These are phyloP conservation scores for Metschnikowia cubensis DNA, from an alignment of 805 yeast genomes.

Conservation along the genomic window DNA sequence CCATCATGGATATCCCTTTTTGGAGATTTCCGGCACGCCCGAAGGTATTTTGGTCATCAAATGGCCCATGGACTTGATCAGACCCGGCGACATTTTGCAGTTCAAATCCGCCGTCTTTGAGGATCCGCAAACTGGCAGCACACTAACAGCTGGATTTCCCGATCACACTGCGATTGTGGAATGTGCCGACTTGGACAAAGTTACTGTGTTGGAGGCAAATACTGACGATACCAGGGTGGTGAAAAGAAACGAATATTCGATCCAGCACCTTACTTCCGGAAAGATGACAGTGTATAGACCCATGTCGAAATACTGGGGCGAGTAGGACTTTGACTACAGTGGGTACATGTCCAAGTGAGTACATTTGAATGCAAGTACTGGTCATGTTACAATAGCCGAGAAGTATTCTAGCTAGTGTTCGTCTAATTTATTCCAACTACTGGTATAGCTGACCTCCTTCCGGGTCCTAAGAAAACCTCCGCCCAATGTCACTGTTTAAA, in stretches of 20 bases:
- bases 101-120: constrained; percentile 40
- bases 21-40: constrained; percentile 25
- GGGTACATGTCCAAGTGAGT: too few relatives aligned
- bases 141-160: constrained; percentile 46
- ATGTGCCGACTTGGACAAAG: constrained; percentile 23
- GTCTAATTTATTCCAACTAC: too few relatives aligned
- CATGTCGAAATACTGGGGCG: constrained; percentile 42
- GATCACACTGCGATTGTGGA: constrained; percentile 47
- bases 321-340: not conserved
- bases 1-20: constrained; percentile 45
- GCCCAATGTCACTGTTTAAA: too few relatives aligned
- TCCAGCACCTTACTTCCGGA: constrained; percentile 41
- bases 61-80: constrained; percentile 35
- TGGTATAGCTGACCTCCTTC: too few relatives aligned
- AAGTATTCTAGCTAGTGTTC: too few relatives aligned
- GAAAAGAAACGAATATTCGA: constrained; percentile 32
- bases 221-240: constrained; percentile 42
- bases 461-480: too few relatives aligned
- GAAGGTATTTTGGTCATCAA: constrained; percentile 10
- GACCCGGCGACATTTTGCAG: constrained; percentile 56
- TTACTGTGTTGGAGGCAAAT: constrained; percentile 48
- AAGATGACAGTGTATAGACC: constrained; percentile 46
- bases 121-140: constrained; percentile 29
- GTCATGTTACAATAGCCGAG: too few relatives aligned
- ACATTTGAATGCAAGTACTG: too few relatives aligned